A percentile compares a stretch with the other conserved stretches of the same genome.
Evolutionary conservation across 441 rosid species (phyloP).

Genomic region (Dalechampia spathulata): DNA sequence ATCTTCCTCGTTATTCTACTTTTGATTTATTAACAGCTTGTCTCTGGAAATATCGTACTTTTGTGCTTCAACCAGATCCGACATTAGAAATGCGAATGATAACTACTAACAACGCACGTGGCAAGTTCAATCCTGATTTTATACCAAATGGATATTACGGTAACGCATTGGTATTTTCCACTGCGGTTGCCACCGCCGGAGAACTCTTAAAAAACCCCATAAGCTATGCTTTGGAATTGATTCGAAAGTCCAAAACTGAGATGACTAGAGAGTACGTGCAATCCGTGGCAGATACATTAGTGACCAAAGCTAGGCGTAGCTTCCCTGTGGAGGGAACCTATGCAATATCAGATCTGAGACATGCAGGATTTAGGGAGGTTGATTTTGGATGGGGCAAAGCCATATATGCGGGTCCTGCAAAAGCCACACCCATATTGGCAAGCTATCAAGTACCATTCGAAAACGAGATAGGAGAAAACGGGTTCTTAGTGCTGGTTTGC

Average conservation of each 20-base stretch:
- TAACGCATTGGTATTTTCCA: constrained; percentile 15
- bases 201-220: constrained; percentile 8
- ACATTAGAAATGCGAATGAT: constrained; percentile 35
- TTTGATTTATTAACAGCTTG: constrained; percentile 43
- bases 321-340: constrained; percentile 15
- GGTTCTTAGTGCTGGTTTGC: constrained; percentile 34
- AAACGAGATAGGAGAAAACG: constrained; percentile 31
- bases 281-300: constrained; percentile 31
- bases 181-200: constrained; percentile 17
- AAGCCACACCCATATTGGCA: constrained; percentile 18
- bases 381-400: constrained; percentile 49
- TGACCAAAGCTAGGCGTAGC: constrained; percentile 21
- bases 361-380: constrained; percentile 19
- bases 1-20: constrained; percentile 22
- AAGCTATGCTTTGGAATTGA: constrained; percentile 25
- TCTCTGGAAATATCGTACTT: constrained; percentile 51
- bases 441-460: constrained; percentile 19
- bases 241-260: constrained; percentile 20
- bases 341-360: constrained; percentile 23
- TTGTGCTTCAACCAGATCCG: constrained; percentile 34
- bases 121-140: constrained; percentile 27
- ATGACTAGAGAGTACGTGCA: constrained; percentile 25
- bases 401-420: constrained; percentile 28
- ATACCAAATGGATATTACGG: constrained; percentile 44
- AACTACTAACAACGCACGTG: constrained; percentile 25